Base-by-base conservation (phyloP, 78 protist species). In the Monosiga brevicollis region DNA sequence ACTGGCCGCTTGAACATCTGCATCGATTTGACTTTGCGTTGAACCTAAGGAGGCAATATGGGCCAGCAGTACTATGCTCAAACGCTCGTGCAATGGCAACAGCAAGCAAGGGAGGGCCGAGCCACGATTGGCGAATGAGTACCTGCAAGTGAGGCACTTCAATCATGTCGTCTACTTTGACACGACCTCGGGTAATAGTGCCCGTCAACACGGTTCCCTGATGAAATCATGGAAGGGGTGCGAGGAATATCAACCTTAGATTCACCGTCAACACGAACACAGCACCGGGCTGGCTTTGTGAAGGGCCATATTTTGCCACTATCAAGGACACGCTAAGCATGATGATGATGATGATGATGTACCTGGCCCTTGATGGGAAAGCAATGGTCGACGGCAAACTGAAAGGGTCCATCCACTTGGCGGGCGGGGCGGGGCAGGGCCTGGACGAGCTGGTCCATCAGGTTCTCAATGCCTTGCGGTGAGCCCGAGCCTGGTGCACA, bases 341-440 rank as follows among this genome's bases (percentile, higher is more conserved):
- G 73, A 62, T 62, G n/a, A 20, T 32, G 25, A 62, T 23, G 73
- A 3, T 62, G 73, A 3, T 32, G n/a, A 20, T 3, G 6, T 6
- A 49, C 62, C 83, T 94, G 91, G 38, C 99, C 98, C 42, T 95
- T 91, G 80, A 97, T 94, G 39, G 83, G 89, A 81, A 96, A 97
- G 91, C 99, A 97, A 84, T 97, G 99, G 84, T 97, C 99, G 85
- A 97, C 90, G 41, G 95, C 92, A 62, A 95, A 90, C 42, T 91
- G 73, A 2, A 97, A 89, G 15, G 91, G 86, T 9, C 85, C 92
- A 0, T 10, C 39, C 23, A 42, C 72, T 15, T 79, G 75, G 42
- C 88, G 70, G 34, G 78, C 40, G 15, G 83, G 91, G 29, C 35
- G 41, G 25, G 43, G 74, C 55, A 55, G 1, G 1, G 42, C 35